A percentile compares a stretch with the other conserved stretches of the same genome.
Evolutionary conservation across 192 early-diverging fungal genomes (phyloP).

Genomic region (Coemansia sp.): DNA sequence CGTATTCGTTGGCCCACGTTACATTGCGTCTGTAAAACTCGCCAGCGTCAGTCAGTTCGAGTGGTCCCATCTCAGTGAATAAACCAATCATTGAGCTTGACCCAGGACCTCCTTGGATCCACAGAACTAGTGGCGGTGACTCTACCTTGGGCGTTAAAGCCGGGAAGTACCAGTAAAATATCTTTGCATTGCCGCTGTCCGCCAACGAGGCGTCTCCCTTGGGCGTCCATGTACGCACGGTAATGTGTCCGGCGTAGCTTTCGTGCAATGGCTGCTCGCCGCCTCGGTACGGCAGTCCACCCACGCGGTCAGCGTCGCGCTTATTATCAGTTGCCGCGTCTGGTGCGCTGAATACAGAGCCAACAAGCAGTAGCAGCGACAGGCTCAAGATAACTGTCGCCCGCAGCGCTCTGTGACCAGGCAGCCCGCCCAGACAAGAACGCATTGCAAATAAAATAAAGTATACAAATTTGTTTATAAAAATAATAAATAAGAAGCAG

Average conservation of each 20-base stretch:
- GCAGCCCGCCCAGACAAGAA: neutral
- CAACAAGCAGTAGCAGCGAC: neutral
- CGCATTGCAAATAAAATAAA: conserved; percentile 2
- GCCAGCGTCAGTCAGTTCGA: conserved; percentile 63
- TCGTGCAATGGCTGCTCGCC: conserved; percentile 64
- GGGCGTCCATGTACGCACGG: conserved; percentile 60
- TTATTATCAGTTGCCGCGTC: neutral
- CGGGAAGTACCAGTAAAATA: conserved; percentile 85
- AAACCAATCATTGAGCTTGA: conserved; percentile 80
- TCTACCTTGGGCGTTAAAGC: conserved; percentile 63
- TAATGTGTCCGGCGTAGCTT: conserved; percentile 64
- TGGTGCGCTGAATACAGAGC: conserved; percentile 4
- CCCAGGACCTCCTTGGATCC: conserved; percentile 88
- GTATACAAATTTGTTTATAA: neutral
- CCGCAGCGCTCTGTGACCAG: neutral
- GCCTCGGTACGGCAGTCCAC: conserved; percentile 44
- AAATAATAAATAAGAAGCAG: neutral
- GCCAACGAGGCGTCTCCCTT: conserved; percentile 23
- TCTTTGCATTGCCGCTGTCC: conserved; percentile 42
- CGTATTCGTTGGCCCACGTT: conserved; percentile 74
- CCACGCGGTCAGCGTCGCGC: conserved; percentile 34
- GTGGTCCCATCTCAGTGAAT: conserved; percentile 77
- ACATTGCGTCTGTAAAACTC: conserved; percentile 58
- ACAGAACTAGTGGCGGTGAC: conserved; percentile 71
- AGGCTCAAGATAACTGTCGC: neutral